Conservation (phyloP, 2,329 filamentous ascomycete species). For the Immersiporthe knoxdaviesiana region DNA sequence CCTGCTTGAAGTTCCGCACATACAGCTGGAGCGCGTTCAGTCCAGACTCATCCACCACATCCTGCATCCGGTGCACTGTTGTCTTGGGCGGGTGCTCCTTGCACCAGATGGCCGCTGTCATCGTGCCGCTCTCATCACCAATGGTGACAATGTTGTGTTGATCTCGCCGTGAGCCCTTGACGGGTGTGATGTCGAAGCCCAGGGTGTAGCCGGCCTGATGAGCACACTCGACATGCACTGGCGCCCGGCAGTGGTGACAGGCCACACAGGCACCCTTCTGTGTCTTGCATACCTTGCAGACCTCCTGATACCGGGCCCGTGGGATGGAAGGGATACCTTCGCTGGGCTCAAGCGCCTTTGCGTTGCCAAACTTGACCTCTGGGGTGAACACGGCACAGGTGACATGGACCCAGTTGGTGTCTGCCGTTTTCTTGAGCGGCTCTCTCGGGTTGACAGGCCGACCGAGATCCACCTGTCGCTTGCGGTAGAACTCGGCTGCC, state of each 20-base stretch:
- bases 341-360: slow-evolving; percentile 78
- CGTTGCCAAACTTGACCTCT: slow-evolving; percentile 90
- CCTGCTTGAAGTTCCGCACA: slow-evolving; percentile 89
- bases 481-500: slow-evolving; percentile 79
- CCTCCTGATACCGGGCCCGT: slow-evolving; percentile 70
- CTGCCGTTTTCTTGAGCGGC: slow-evolving; percentile 87
- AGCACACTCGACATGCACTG: slow-evolving; percentile 89
- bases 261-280: slow-evolving; percentile 77
- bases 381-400: slow-evolving; percentile 89
- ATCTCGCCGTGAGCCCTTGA: slow-evolving; percentile 87
- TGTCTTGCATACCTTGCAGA: slow-evolving; percentile 83
- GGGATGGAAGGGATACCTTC: slow-evolving; percentile 89
- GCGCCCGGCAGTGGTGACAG: slow-evolving; percentile 73
- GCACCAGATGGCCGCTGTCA: slow-evolving; percentile 89
- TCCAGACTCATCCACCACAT: slow-evolving; percentile 71
- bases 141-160: slow-evolving; percentile 79
- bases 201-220: slow-evolving; percentile 80
- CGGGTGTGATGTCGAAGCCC: slow-evolving; percentile 86
- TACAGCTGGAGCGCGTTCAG: slow-evolving; percentile 83
- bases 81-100: slow-evolving; percentile 82
- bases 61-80: slow-evolving; percentile 77
- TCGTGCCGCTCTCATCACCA: slow-evolving; percentile 78
- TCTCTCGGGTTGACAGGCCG: slow-evolving; percentile 85
- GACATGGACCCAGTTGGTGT: slow-evolving; percentile 98
- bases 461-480: slow-evolving; percentile 81